Percentiles rank a stretch among this genome's conserved stretches.
Conservation (phyloP, 2,329 filamentous ascomycete genomes). For the Fusarium cyanostomum region DNA sequence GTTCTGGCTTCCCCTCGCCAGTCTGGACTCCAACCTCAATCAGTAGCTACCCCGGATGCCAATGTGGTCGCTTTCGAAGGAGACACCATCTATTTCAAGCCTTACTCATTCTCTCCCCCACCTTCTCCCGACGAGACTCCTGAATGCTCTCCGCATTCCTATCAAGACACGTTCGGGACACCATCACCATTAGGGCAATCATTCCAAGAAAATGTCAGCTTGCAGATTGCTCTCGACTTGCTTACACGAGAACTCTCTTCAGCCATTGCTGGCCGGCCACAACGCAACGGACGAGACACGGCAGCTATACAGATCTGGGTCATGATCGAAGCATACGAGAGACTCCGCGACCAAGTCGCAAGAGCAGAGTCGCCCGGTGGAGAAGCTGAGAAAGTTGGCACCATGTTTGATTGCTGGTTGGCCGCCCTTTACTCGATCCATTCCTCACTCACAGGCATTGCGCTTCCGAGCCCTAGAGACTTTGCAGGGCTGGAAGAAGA, state of each 20-base stretch:
- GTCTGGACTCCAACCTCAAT: conserved; percentile 33
- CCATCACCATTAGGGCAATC: conserved; percentile 28
- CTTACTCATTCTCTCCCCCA: conserved; percentile 52
- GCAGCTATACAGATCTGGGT: conserved; percentile 63
- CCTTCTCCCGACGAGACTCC: conserved; percentile 44
- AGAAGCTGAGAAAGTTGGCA: conserved; percentile 43
- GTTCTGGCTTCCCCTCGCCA: conserved; percentile 37
- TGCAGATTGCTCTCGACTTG: conserved; percentile 62
- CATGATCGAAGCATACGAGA: conserved; percentile 69
- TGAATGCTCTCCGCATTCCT: conserved; percentile 15
- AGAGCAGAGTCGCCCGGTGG: conserved; percentile 48
- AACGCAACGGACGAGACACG: conserved; percentile 44
- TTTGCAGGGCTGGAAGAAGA: conserved; percentile 43
- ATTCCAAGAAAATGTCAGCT: conserved; percentile 50
- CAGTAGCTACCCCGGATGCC: conserved; percentile 55
- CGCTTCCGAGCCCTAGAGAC: conserved; percentile 42
- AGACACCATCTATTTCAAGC: conserved; percentile 59
- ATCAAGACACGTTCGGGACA: conserved; percentile 20
- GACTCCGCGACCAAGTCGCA: conserved; percentile 57
- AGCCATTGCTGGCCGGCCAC: conserved; percentile 46
- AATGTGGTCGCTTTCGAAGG: conserved; percentile 60
- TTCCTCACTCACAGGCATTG: conserved; percentile 38
- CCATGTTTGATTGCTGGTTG: conserved; percentile 63
- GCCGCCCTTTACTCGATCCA: conserved; percentile 59
- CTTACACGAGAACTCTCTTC: conserved; percentile 60